These are phyloP conservation scores for Blepharisma japonicum DNA, from an alignment of 73 alveolate genomes.

Conservation along the genomic window DNA sequence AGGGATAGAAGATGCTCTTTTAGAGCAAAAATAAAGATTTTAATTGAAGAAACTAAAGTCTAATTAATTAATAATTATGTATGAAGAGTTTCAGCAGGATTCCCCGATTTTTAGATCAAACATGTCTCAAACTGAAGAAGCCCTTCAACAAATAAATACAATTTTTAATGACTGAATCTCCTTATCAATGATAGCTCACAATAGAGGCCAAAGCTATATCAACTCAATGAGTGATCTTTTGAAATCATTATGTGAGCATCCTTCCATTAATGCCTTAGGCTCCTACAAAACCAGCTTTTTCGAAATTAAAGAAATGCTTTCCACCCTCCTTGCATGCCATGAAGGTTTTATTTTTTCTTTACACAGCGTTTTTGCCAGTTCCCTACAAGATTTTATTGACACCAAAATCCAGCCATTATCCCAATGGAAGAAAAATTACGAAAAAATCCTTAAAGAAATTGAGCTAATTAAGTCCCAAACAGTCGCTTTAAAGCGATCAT, in stretches of 20 bases:
- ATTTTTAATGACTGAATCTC: neutral
- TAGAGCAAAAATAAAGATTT: too few species aligned
- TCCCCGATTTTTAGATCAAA: neutral
- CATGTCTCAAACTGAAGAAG: neutral
- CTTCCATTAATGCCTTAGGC: neutral
- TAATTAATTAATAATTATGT: too few species aligned
- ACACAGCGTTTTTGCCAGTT: neutral
- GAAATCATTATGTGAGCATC: neutral
- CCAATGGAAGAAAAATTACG: neutral
- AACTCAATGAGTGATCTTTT: neutral
- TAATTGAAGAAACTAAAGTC: too few species aligned
- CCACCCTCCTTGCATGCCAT: neutral
- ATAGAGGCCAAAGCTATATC: neutral
- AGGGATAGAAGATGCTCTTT: too few species aligned
- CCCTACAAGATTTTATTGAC: neutral
- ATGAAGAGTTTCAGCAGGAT: neutral
- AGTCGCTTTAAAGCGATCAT: neutral
- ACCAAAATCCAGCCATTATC: neutral
- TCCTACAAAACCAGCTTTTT: neutral
- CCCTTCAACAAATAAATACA: neutral
- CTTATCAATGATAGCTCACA: neutral
- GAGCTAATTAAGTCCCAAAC: neutral
- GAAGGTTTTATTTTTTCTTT: conserved; percentile 16
- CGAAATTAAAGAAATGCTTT: neutral
- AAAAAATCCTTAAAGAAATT: neutral